Evolutionary conservation across 2,329 filamentous ascomycete species (phyloP).

Genomic region (Xylariaceae sp.): DNA sequence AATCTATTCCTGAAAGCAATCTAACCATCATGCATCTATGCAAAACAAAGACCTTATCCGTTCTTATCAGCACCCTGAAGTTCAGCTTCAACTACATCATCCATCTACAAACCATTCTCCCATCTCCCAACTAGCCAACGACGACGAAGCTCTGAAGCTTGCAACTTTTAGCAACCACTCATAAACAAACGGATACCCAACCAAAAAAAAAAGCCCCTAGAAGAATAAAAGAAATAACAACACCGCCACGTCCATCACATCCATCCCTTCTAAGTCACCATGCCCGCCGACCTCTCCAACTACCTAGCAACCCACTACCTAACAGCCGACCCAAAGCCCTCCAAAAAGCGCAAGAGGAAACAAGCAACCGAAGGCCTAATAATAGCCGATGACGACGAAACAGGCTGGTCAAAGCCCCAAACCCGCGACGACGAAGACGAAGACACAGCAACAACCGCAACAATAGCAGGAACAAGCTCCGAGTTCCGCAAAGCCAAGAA

Average conservation of each 20-base stretch:
- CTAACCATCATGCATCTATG: not conserved
- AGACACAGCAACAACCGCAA: constrained; percentile 41
- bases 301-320: constrained; percentile 94
- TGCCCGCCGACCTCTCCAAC: constrained; percentile 64
- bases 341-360: constrained; percentile 64
- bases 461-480: constrained; percentile 48
- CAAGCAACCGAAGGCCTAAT: constrained; percentile 51
- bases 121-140: not conserved
- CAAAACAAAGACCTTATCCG: not conserved
- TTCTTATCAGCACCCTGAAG: constrained; percentile 1
- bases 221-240: not conserved
- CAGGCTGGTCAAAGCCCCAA: constrained; percentile 49
- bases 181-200: not conserved
- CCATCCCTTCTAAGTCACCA: constrained; percentile 25
- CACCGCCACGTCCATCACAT: not conserved
- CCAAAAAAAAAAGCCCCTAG: not conserved
- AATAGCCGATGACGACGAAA: constrained; percentile 62
- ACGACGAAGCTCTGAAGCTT: not conserved
- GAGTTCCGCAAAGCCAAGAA: constrained; percentile 74
- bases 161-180: not conserved
- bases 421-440: constrained; percentile 53
- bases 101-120: not conserved
- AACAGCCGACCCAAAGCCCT: constrained; percentile 51
- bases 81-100: constrained; percentile 6
- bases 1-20: not conserved